phyloP scores from a whole-genome alignment of 306 rosid genomes.

The Quercus variabilis region DNA sequence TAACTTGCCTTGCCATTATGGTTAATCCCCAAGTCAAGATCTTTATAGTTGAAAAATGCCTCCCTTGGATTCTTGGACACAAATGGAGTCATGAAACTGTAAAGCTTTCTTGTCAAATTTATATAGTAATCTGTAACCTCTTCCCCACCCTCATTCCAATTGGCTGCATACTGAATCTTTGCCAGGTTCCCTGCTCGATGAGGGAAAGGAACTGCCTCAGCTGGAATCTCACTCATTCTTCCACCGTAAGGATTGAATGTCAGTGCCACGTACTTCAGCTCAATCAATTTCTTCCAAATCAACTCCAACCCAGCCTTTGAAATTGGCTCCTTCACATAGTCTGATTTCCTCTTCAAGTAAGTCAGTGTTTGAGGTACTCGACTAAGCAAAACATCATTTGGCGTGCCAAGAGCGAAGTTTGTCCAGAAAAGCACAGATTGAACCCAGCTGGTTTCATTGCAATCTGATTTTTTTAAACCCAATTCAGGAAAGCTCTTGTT shows the following conservation, averaged over 20 bases:
- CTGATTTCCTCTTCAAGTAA: conserved; percentile 53
- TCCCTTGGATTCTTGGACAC: neutral
- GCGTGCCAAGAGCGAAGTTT: conserved; percentile 19
- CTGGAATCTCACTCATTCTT: conserved; percentile 21
- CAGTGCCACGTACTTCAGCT: conserved; percentile 27
- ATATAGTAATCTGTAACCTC: neutral
- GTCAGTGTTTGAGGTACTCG: conserved; percentile 28
- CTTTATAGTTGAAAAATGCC: conserved; percentile 16
- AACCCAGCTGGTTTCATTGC: conserved; percentile 52
- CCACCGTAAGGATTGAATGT: conserved; percentile 61
- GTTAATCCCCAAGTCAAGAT: conserved; percentile 17
- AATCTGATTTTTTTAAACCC: conserved; percentile 46
- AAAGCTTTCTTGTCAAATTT: neutral
- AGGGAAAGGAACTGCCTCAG: no score
- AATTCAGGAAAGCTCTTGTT: conserved; percentile 37
- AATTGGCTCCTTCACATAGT: conserved; percentile 17
- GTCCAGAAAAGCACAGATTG: conserved; percentile 49
- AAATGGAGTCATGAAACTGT: conserved; percentile 16
- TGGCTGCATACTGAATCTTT: conserved; percentile 9
- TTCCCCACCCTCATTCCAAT: conserved; percentile 8
- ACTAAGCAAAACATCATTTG: conserved; percentile 35
- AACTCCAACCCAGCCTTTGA: conserved; percentile 33
- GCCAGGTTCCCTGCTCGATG: neutral
- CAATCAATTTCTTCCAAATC: conserved; percentile 56
- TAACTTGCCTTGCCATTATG: conserved; percentile 6